phyloP scores from a whole-genome alignment of 371 early-diverging fungal species.

The Blastocladiella emersonii region DNA sequence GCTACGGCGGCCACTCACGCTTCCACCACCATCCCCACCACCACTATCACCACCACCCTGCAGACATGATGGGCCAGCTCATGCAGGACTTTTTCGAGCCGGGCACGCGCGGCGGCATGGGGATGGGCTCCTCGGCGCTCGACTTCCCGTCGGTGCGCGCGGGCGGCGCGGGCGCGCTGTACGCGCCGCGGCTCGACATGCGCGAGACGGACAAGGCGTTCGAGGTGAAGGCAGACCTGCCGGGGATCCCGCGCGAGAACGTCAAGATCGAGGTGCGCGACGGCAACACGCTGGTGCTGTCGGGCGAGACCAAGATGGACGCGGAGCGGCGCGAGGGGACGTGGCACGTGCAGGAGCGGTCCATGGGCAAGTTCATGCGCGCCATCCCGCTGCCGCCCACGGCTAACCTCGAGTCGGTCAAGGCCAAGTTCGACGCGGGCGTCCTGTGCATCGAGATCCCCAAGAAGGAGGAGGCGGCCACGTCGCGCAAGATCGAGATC shows the following conservation, averaged over 20 bases:
- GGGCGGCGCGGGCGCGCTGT: no score
- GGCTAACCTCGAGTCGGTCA: conserved; percentile 26
- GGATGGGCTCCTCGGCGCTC: no score
- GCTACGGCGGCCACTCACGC: no score
- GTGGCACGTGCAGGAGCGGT: conserved; percentile 32
- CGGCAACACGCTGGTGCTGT: conserved; percentile 3
- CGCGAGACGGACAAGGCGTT: conserved; percentile 25
- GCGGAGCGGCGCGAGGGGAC: background rate
- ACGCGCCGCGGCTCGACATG: background rate
- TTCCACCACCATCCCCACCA: no score
- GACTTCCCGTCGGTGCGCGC: no score
- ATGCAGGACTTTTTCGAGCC: no score
- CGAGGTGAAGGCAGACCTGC: conserved; percentile 29
- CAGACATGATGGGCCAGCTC: no score
- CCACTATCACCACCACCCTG: no score
- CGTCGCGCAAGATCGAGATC: no score
- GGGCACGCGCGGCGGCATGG: no score
- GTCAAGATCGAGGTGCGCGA: conserved; percentile 24
- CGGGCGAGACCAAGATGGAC: conserved; percentile 9
- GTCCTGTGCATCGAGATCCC: conserved; percentile 35
- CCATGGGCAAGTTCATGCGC: conserved; percentile 32
- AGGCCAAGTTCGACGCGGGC: conserved; percentile 40
- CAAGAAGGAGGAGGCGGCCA: conserved; percentile 21
- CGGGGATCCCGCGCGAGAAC: conserved; percentile 35
- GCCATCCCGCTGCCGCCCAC: conserved; percentile 32